Evolutionary conservation across 2,329 filamentous ascomycete genomes (phyloP).

Genomic region (Aspergillus sp.): DNA sequence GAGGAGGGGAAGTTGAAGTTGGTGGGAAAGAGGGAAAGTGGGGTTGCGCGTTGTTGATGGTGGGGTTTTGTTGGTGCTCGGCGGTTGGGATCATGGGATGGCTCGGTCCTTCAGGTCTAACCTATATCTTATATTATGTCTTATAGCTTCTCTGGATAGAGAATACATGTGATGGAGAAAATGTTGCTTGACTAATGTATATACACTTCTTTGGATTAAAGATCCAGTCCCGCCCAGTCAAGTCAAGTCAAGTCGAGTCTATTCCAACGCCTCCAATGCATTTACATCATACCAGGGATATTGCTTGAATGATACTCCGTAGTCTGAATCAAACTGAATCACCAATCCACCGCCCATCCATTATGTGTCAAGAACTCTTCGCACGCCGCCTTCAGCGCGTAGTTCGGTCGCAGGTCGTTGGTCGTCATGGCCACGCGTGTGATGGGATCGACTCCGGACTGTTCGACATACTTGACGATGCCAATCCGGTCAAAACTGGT

Average conservation of each 20-base stretch:
- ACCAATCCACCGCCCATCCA: constrained; percentile 93
- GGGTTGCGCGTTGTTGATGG: background rate
- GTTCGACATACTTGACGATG: constrained; percentile 80
- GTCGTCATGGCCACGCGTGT: constrained; percentile 72
- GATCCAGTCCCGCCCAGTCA: background rate
- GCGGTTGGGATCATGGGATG: background rate
- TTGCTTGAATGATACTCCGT: background rate
- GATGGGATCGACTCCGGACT: constrained; percentile 74
- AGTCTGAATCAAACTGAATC: constrained; percentile 12
- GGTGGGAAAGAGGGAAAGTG: background rate
- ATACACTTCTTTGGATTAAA: background rate
- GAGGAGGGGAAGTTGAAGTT: background rate
- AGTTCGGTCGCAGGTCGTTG: constrained; percentile 75
- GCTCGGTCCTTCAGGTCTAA: background rate
- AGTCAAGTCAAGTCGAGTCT: background rate
- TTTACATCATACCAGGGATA: background rate
- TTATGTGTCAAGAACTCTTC: constrained; percentile 82
- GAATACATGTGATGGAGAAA: too few species aligned
- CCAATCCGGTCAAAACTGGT: constrained; percentile 86
- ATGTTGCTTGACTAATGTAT: background rate
- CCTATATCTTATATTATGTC: too few species aligned
- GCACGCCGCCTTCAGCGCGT: constrained; percentile 77
- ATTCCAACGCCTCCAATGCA: constrained; percentile 4
- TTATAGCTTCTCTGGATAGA: too few species aligned
- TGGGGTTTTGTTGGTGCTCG: background rate